Evolutionary conservation across 352 stramenopile genomes (phyloP).

Genomic region (Phytophthora foliorum): DNA sequence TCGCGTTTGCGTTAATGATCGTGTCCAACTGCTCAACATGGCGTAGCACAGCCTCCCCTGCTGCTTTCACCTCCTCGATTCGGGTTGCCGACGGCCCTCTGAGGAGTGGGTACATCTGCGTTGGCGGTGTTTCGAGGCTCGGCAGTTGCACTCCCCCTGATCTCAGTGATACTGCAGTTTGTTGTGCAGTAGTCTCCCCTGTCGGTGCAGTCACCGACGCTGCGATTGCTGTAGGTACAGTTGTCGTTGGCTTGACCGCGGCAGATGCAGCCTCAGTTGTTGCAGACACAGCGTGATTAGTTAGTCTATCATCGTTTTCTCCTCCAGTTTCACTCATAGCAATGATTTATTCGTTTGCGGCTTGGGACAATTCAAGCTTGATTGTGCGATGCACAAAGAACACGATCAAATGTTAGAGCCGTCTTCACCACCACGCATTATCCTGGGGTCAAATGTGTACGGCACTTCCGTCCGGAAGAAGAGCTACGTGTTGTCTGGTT

Average conservation of each 20-base stretch:
- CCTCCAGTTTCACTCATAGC: conserved; percentile 2
- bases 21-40: conserved; percentile 56
- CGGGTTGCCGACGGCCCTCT: conserved; percentile 18
- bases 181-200: neutral
- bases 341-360: neutral
- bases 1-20: conserved; percentile 48
- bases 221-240: neutral
- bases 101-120: conserved; percentile 6
- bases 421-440: conserved; percentile 27
- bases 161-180: neutral
- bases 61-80: conserved; percentile 20
- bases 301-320: neutral
- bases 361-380: neutral
- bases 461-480: neutral
- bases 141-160: neutral
- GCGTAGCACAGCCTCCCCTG: conserved; percentile 41
- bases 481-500: neutral
- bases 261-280: conserved; percentile 1
- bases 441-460: conserved; percentile 8
- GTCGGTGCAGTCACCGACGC: neutral
- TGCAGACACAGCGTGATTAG: neutral
- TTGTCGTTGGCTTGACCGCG: neutral
- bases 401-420: conserved; percentile 17
- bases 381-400: conserved; percentile 1
- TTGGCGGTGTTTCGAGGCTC: neutral